Base-by-base conservation (phyloP, 2,329 filamentous ascomycete species). In the Beauveria brongniartii region DNA sequence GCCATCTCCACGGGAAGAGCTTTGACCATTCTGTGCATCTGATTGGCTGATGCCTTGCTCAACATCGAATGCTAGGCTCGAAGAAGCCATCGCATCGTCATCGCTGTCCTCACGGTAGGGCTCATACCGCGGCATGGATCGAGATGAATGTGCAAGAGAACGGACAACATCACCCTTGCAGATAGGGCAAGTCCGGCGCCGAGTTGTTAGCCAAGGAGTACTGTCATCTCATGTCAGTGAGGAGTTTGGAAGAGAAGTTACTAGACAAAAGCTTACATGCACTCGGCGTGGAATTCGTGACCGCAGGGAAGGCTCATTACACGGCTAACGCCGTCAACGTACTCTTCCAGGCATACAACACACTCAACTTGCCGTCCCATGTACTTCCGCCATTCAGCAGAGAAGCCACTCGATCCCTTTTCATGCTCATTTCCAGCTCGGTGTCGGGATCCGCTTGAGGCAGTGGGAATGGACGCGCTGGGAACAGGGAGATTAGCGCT, bases 251-350 rank as follows among this genome's bases (percentile, higher is more conserved):
- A n/a, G 8, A 6, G 9, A 34, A 37, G n/a, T 24, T 22, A 18
- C 3, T 3, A 10, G 2, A 34, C 16, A 24, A 34, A 61, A 57
- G 89, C 92, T 88, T 77, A 96, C 92, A 99, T 97, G 92, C 94
- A 99, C 71, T 96, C 92, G 30, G 82, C 93, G 73, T 99, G 94
- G 74, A 97, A 99, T 70, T 99, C 94, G 72, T 99, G 94, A 41
- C 94, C 94, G 74, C 94, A 99, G 9, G 94, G 94, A 62, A 99
- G 77, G 70, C 92, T 95, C 94, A 99, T 99, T 44, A 99, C 93
- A 69, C 86, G 85, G 72, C 92, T 96, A 68, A 97, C 87, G 44
- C 94, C 94, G 73, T 97, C 92, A 24, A 96, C 81, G 69, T 97
- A 99, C 71, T 99, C 94, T 71, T 99, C 94, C 40, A 99, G 78